Base-by-base conservation (phyloP, 139 green algal genomes). In the Chlorella ohadii region DNA sequence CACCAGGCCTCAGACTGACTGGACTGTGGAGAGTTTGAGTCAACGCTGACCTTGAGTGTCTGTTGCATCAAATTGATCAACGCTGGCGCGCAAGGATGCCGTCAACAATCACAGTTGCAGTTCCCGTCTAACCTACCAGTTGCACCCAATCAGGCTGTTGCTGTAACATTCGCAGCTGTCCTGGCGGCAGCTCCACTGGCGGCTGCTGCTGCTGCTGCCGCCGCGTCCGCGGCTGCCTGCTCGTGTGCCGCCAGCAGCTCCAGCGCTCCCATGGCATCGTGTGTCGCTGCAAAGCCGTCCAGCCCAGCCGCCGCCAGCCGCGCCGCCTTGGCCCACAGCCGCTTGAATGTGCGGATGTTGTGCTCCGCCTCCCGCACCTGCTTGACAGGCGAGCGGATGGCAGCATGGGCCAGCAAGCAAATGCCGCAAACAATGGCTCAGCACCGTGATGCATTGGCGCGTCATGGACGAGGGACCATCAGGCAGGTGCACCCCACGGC, bases 361-460 rank as follows among this genome's bases (percentile, higher is more conserved):
- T 81, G 78, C n/a, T 86, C 87, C 13, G 90, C 89, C 79, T 94
- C 91, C 31, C 71, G 19, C 56, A 94, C 88, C 0, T 91, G 92
- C 34, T 33, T 13, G 34, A 15, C 65, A 25, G 65, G 31, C 27
- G 65, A n/a, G 44, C 1, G 59, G 13, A 28, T 65, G 57, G 7
- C 23, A 31, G 61, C 27, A 31, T 71, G 28, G 27, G 27, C 27
- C 34, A 15, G 4, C 1, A n/a, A n/a, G n/a, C n/a, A n/a, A n/a
- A n/a, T n/a, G n/a, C n/a, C n/a, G n/a, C n/a, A n/a, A n/a, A n/a
- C n/a, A n/a, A n/a, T n/a, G n/a, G n/a, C n/a, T n/a, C n/a, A n/a
- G n/a, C n/a, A n/a, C n/a, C n/a, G n/a, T n/a, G n/a, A n/a, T n/a
- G n/a, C n/a, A n/a, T n/a, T n/a, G n/a, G n/a, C n/a, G n/a, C n/a